Conservation (phyloP, 2,329 filamentous ascomycete genomes). For the Colletotrichum sp. region DNA sequence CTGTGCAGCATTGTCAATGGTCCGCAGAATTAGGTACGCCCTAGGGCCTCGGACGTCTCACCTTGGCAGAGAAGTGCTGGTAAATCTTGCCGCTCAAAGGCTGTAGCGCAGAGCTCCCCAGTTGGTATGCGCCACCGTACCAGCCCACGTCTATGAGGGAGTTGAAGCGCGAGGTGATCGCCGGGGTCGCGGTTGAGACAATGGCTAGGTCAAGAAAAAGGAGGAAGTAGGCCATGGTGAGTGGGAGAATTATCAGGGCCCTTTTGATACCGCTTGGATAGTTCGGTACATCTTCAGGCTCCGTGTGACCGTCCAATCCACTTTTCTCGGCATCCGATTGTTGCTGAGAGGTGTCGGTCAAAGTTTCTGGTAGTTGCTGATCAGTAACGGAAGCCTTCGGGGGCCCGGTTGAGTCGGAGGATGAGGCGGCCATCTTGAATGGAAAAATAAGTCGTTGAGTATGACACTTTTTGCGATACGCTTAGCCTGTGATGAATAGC, state of each 20-base stretch:
- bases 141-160: conserved; percentile 48
- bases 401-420: not conserved
- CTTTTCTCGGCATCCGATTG: not conserved
- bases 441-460: too few relatives aligned
- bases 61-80: conserved; percentile 42
- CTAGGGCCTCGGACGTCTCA: not conserved
- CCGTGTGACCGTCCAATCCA: not conserved
- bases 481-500: not conserved
- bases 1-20: conserved; percentile 20
- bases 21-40: not conserved
- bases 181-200: conserved; percentile 40
- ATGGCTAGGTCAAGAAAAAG: conserved; percentile 40
- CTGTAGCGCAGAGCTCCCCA: conserved; percentile 45
- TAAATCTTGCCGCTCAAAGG: conserved; percentile 49
- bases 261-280: not conserved
- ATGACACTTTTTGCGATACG: too few relatives aligned
- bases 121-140: conserved; percentile 41
- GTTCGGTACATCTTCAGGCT: not conserved
- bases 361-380: not conserved
- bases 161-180: conserved; percentile 41
- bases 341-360: not conserved
- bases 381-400: not conserved
- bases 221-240: conserved; percentile 36
- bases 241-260: conserved; percentile 18
- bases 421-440: not conserved